These are phyloP conservation scores for Danielia reshetovae DNA, from an alignment of 805 yeast genomes.

Conservation along the genomic window DNA sequence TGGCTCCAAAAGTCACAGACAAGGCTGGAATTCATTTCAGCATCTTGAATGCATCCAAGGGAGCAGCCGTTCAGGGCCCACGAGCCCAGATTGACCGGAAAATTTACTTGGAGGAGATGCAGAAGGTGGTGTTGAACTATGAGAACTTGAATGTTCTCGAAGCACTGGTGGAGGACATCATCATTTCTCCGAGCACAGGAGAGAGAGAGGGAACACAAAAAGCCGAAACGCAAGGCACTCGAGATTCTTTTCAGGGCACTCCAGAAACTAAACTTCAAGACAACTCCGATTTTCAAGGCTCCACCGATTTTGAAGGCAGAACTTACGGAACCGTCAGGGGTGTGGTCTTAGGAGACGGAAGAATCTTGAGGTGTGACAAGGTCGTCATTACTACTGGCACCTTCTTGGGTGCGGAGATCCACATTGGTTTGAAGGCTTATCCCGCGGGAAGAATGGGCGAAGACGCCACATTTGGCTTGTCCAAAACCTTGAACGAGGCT, in stretches of 20 bases:
- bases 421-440: slow-evolving; percentile 71
- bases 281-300: no score
- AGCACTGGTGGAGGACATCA: slow-evolving; percentile 81
- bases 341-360: slow-evolving; percentile 67
- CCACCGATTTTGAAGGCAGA: slow-evolving; percentile 37
- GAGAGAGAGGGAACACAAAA: no score
- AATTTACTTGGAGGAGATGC: slow-evolving; percentile 79
- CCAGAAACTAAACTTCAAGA: no score
- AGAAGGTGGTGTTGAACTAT: slow-evolving; percentile 51
- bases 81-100: slow-evolving; percentile 92
- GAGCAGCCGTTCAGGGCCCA: slow-evolving; percentile 98
- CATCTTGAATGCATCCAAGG: slow-evolving; percentile 78
- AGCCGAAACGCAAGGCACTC: slow-evolving; percentile 1
- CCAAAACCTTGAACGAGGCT: slow-evolving; percentile 67
- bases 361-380: slow-evolving; percentile 51
- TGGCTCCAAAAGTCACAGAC: slow-evolving; percentile 82
- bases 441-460: slow-evolving; percentile 97
- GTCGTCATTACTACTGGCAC: slow-evolving; percentile 96
- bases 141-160: slow-evolving; percentile 56
- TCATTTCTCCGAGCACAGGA: slow-evolving; percentile 44
- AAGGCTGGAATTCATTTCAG: slow-evolving; percentile 90
- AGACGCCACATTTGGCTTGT: slow-evolving; percentile 83
- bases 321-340: slow-evolving; percentile 55
- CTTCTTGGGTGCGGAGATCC: slow-evolving; percentile 90
- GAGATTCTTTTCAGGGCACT: no score